Percentiles rank a stretch among this genome's conserved stretches.
phyloP scores from a whole-genome alignment of 2,329 filamentous ascomycete species.

The Ceratocystis papillata region DNA sequence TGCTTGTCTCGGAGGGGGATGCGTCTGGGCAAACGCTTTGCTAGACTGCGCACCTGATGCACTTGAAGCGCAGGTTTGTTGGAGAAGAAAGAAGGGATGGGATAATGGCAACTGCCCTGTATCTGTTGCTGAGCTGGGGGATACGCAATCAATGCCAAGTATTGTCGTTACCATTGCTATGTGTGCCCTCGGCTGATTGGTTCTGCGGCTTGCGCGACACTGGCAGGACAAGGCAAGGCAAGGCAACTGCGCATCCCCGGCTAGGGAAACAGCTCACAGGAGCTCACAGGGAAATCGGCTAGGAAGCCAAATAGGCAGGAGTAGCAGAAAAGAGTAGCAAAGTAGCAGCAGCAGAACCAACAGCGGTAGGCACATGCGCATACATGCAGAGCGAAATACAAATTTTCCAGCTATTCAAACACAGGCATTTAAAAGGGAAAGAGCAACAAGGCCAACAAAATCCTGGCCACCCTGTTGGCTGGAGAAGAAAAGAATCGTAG shows the following conservation, averaged over 20 bases:
- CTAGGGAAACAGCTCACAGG: too few relatives aligned
- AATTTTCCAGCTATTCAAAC: not conserved
- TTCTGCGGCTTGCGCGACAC: too few relatives aligned
- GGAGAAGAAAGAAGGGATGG: not conserved
- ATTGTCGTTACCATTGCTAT: not conserved
- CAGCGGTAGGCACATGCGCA: not conserved
- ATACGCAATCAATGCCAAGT: not conserved
- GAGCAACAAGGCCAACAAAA: not conserved
- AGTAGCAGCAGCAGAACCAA: too few relatives aligned
- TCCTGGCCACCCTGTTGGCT: slow-evolving; percentile 21
- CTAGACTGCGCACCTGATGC: slow-evolving; percentile 1
- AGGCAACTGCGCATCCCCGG: too few relatives aligned
- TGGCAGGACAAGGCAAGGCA: not conserved
- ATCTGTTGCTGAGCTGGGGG: too few relatives aligned
- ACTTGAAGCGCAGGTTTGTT: not conserved
- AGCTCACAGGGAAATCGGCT: too few relatives aligned
- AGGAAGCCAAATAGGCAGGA: too few relatives aligned
- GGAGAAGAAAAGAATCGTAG: not conserved
- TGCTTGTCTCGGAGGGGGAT: not conserved
- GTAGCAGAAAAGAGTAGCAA: too few relatives aligned
- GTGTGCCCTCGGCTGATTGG: not conserved
- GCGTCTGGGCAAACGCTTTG: not conserved
- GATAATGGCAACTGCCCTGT: too few relatives aligned
- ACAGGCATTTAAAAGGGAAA: not conserved
- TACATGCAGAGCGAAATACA: not conserved